Evolutionary conservation across 139 green algal genomes (phyloP).

Genomic region (Spirogloea muscicola): DNA sequence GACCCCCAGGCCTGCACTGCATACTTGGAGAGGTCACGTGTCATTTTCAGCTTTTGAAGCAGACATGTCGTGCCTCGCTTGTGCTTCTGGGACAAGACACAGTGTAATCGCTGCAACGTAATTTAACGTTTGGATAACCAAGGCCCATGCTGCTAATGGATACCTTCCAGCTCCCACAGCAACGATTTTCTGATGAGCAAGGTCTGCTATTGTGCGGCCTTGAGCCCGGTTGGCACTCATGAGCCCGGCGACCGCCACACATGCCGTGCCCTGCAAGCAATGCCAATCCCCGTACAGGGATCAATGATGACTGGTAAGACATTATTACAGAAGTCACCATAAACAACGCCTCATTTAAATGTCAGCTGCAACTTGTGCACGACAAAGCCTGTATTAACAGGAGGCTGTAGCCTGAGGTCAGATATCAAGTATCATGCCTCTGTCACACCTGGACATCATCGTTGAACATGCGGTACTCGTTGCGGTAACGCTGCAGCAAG

Average conservation of each 20-base stretch:
- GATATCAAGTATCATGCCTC: no score
- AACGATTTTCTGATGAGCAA: conserved; percentile 33
- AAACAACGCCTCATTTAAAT: no score
- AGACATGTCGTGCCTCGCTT: not conserved
- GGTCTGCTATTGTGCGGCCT: conserved; percentile 26
- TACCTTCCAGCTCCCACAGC: conserved; percentile 42
- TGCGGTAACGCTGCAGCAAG: conserved; percentile 58
- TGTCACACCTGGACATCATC: conserved; percentile 53
- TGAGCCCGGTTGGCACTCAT: conserved; percentile 31
- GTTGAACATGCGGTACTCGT: conserved; percentile 64
- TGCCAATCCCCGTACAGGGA: no score
- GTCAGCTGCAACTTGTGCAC: no score
- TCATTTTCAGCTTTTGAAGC: no score
- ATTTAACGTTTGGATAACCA: not conserved
- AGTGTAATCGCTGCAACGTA: not conserved
- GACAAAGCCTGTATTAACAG: no score
- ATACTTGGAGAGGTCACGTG: no score
- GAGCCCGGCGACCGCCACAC: conserved; percentile 39
- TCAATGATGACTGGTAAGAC: no score
- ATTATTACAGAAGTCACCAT: no score
- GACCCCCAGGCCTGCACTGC: conserved; percentile 29
- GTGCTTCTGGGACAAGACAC: not conserved
- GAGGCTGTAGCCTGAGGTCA: no score
- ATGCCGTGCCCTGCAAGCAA: conserved; percentile 35
- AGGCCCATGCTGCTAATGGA: not conserved